phyloP scores from a whole-genome alignment of 2,329 filamentous ascomycete species.

The Lachnellula hyalina region DNA sequence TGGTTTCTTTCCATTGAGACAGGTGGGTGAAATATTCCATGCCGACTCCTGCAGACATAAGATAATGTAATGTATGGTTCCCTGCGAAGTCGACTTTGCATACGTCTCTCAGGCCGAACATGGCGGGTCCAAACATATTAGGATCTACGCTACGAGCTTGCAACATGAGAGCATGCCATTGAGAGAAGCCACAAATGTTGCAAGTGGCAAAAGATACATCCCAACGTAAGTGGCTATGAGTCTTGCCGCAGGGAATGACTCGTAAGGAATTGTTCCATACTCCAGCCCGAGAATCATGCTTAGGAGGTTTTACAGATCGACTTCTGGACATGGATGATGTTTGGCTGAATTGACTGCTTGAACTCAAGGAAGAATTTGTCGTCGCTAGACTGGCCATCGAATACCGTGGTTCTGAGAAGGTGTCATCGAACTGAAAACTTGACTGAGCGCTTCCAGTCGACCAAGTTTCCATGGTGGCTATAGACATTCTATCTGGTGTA shows the following conservation, averaged over 20 bases:
- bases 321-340: background rate
- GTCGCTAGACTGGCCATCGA: slow-evolving; percentile 13
- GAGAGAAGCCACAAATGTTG: slow-evolving; percentile 18
- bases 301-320: slow-evolving; percentile 8
- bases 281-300: slow-evolving; percentile 16
- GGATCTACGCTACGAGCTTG: slow-evolving; percentile 15
- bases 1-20: slow-evolving; percentile 6
- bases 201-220: slow-evolving; percentile 14
- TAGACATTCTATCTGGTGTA: slow-evolving; percentile 13
- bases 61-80: slow-evolving; percentile 18
- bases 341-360: slow-evolving; percentile 2
- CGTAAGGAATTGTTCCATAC: slow-evolving; percentile 19
- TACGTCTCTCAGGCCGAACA: slow-evolving; percentile 9
- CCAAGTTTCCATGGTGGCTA: slow-evolving; percentile 14
- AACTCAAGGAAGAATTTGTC: slow-evolving; percentile 18
- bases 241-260: slow-evolving; percentile 18
- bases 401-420: slow-evolving; percentile 14
- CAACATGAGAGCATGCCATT: slow-evolving; percentile 22
- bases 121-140: slow-evolving; percentile 9
- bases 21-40: slow-evolving; percentile 19
- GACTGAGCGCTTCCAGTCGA: slow-evolving; percentile 15
- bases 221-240: slow-evolving; percentile 19
- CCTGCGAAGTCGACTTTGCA: slow-evolving; percentile 19
- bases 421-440: slow-evolving; percentile 13
- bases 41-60: slow-evolving; percentile 21